phyloP scores from a whole-genome alignment of 768 basidiomycete species.

The Piloderma croceum region DNA sequence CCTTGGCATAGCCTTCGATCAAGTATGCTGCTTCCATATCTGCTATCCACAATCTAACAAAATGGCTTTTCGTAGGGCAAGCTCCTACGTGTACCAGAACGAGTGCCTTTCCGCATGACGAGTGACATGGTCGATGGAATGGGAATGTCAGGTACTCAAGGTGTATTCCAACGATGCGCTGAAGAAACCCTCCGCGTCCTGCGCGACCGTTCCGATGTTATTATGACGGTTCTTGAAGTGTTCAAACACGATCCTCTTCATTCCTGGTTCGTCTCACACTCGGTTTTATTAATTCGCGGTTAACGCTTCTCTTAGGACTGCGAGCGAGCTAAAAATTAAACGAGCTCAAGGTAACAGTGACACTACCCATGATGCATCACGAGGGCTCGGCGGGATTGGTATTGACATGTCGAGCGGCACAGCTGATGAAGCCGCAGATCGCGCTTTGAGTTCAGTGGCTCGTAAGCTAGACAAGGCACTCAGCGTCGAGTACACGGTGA shows the following conservation, averaged over 20 bases:
- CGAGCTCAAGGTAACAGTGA: slow-evolving; percentile 45
- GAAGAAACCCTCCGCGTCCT: slow-evolving; percentile 93
- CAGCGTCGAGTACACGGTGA: slow-evolving; percentile 90
- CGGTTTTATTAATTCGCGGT: not conserved
- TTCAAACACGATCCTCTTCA: slow-evolving; percentile 96
- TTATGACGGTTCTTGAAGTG: slow-evolving; percentile 93
- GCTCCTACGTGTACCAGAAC: slow-evolving; percentile 71
- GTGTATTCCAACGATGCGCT: slow-evolving; percentile 91
- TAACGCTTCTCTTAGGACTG: slow-evolving; percentile 48
- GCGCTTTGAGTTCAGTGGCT: slow-evolving; percentile 74
- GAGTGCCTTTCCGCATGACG: slow-evolving; percentile 93
- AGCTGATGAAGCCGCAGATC: slow-evolving; percentile 84
- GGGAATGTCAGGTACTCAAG: slow-evolving; percentile 83
- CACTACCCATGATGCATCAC: slow-evolving; percentile 20
- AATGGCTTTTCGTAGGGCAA: slow-evolving; percentile 56
- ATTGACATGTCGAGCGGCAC: slow-evolving; percentile 61
- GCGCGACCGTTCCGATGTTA: slow-evolving; percentile 75
- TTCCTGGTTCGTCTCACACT: slow-evolving; percentile 56
- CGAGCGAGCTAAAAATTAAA: slow-evolving; percentile 69
- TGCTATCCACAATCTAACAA: not conserved
- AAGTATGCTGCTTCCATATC: slow-evolving; percentile 40
- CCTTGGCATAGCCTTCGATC: slow-evolving; percentile 94
- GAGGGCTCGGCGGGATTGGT: slow-evolving; percentile 40
- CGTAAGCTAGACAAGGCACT: slow-evolving; percentile 79
- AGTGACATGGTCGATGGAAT: slow-evolving; percentile 92